Conservation (phyloP, 495 filamentous ascomycete species). For the Xylaria curta region DNA sequence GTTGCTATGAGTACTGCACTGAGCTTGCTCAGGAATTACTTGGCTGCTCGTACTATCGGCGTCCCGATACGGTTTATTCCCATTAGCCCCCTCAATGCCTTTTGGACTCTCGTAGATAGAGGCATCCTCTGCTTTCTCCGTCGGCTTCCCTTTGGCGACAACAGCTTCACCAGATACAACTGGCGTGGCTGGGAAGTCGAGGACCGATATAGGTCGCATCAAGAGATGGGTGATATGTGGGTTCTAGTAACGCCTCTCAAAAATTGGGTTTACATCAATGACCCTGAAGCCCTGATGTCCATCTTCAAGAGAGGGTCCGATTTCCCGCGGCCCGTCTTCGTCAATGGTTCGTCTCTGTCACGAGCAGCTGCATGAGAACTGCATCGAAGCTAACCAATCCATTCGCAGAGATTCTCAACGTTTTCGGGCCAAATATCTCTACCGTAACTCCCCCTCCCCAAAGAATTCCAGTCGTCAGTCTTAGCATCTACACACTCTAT, state of each 20-base stretch:
- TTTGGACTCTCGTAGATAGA: slow-evolving; percentile 41
- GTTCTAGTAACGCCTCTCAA: slow-evolving; percentile 50
- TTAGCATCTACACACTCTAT: no score
- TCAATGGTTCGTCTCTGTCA: no score
- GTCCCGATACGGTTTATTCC: slow-evolving; percentile 49
- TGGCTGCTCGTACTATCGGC: slow-evolving; percentile 37
- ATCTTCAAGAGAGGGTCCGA: slow-evolving; percentile 45
- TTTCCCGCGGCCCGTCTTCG: slow-evolving; percentile 44
- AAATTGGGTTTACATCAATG: slow-evolving; percentile 49
- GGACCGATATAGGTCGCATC: slow-evolving; percentile 47
- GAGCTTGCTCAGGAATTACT: slow-evolving; percentile 30
- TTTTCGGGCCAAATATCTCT: slow-evolving; percentile 56
- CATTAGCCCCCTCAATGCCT: slow-evolving; percentile 40
- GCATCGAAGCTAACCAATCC: slow-evolving; percentile 38
- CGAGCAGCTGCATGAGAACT: no score
- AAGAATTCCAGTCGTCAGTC: no score
- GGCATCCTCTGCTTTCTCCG: slow-evolving; percentile 30
- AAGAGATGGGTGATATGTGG: slow-evolving; percentile 50
- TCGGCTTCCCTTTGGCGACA: slow-evolving; percentile 31
- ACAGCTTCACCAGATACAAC: slow-evolving; percentile 42
- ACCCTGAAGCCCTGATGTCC: slow-evolving; percentile 47
- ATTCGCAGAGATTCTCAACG: slow-evolving; percentile 41
- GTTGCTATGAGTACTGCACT: no score
- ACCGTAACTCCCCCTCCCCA: neutral
- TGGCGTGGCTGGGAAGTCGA: slow-evolving; percentile 45